Evolutionary conservation across 768 basidiomycete genomes (phyloP).

Genomic region (Boletellus emodensis): DNA sequence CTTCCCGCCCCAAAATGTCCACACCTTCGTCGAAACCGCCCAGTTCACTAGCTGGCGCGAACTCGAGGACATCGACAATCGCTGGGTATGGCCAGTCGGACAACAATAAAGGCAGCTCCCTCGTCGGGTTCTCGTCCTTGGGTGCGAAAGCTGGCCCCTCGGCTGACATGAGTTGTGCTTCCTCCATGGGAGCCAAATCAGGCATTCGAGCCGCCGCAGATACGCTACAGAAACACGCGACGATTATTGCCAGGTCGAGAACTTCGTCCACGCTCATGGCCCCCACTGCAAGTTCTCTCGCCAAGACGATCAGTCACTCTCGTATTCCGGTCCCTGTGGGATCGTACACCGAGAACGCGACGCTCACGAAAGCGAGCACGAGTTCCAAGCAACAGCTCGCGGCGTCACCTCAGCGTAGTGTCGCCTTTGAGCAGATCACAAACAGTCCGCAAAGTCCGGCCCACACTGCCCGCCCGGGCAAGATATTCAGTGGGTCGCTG

Average conservation of each 20-base stretch:
- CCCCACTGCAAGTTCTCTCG: conserved; percentile 75
- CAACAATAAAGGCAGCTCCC: conserved; percentile 15
- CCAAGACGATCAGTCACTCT: conserved; percentile 41
- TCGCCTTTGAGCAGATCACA: conserved; percentile 31
- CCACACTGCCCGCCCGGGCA: conserved; percentile 15
- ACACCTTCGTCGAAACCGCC: conserved; percentile 14
- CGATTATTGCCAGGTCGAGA: conserved; percentile 22
- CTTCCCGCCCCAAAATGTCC: conserved; percentile 20
- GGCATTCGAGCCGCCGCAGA: conserved; percentile 7
- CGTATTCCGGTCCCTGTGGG: conserved; percentile 22
- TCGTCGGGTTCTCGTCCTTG: conserved; percentile 35
- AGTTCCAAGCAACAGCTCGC: conserved; percentile 14
- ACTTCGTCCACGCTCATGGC: conserved; percentile 56
- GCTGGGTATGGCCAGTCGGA: conserved; percentile 13
- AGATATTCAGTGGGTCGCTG: conserved; percentile 56
- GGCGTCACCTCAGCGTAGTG: conserved; percentile 12
- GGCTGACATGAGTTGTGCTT: conserved; percentile 15
- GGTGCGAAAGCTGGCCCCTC: conserved; percentile 33
- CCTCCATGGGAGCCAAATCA: conserved; percentile 31
- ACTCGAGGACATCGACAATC: conserved; percentile 13
- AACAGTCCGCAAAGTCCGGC: conserved; percentile 28
- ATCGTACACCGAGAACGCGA: conserved; percentile 13
- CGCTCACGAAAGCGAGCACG: conserved; percentile 3
- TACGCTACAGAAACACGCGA: conserved; percentile 7
- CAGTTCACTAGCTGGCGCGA: conserved; percentile 10